Conservation (phyloP, 768 basidiomycete species). For the Boletus speciosus region DNA sequence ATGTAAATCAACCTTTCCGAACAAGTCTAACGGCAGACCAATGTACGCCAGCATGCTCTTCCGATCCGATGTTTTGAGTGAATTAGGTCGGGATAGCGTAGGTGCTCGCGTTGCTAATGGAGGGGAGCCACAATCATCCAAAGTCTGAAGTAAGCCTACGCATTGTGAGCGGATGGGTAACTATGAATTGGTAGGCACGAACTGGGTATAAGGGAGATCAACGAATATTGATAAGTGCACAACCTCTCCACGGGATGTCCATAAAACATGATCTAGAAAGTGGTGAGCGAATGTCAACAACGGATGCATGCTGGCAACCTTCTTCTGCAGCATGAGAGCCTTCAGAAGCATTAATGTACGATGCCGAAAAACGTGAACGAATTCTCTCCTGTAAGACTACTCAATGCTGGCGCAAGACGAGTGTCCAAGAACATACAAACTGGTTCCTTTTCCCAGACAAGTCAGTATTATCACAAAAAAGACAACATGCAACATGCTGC, state of each 20-base stretch:
- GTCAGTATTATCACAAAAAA: slow-evolving; percentile 5
- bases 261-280: slow-evolving; percentile 84
- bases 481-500: slow-evolving; percentile 17
- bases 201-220: slow-evolving; percentile 93
- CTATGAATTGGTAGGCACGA: neutral
- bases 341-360: slow-evolving; percentile 92
- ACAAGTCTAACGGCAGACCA: slow-evolving; percentile 92
- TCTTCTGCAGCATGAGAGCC: slow-evolving; percentile 88
- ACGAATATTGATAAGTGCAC: slow-evolving; percentile 96
- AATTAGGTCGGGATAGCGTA: slow-evolving; percentile 68
- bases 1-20: slow-evolving; percentile 63
- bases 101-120: slow-evolving; percentile 60
- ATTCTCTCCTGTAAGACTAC: slow-evolving; percentile 61
- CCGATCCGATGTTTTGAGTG: slow-evolving; percentile 82
- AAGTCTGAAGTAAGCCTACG: slow-evolving; percentile 76
- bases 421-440: slow-evolving; percentile 44
- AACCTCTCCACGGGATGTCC: slow-evolving; percentile 94
- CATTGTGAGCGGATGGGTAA: slow-evolving; percentile 3
- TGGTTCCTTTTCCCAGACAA: slow-evolving; percentile 53
- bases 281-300: slow-evolving; percentile 8
- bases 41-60: slow-evolving; percentile 89
- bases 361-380: slow-evolving; percentile 92
- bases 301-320: slow-evolving; percentile 46
- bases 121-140: slow-evolving; percentile 92
- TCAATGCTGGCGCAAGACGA: neutral